Evolutionary conservation across 2,329 filamentous ascomycete species (phyloP).

Genomic region (Stagonosporopsis chrysanthemi): DNA sequence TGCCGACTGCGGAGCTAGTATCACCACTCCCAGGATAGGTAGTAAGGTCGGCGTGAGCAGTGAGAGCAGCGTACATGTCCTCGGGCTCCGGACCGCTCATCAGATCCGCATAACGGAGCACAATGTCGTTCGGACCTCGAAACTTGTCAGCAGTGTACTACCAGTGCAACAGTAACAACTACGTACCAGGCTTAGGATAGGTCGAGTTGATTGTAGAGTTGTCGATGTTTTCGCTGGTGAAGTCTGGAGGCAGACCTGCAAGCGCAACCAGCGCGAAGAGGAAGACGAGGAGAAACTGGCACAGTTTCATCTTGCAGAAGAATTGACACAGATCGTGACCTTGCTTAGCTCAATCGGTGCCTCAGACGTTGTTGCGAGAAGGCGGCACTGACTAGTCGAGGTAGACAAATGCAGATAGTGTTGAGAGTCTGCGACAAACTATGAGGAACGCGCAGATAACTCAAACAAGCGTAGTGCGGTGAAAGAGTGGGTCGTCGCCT

Average conservation of each 20-base stretch:
- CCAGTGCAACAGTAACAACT: too few relatives aligned
- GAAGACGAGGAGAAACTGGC: background rate
- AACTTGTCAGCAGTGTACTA: background rate
- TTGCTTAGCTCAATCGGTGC: background rate
- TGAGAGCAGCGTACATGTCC: background rate
- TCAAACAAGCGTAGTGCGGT: background rate
- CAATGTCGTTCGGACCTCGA: background rate
- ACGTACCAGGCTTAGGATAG: background rate
- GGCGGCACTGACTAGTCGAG: background rate
- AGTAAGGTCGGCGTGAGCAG: background rate
- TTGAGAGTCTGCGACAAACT: too few relatives aligned
- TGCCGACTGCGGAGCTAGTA: background rate
- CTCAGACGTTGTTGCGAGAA: background rate
- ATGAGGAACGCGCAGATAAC: background rate
- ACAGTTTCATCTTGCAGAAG: background rate
- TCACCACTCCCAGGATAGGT: background rate
- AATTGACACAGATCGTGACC: too few relatives aligned
- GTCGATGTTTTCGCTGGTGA: too few relatives aligned
- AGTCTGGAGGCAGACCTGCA: background rate
- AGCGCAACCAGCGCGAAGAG: background rate
- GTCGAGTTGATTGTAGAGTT: background rate
- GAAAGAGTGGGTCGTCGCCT: background rate
- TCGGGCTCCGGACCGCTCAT: constrained; percentile 1
- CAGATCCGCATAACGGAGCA: background rate
- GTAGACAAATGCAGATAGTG: background rate